Evolutionary conservation across 1,139 yeast genomes (phyloP).

Genomic region (Pneumocystis wakefieldiae): DNA sequence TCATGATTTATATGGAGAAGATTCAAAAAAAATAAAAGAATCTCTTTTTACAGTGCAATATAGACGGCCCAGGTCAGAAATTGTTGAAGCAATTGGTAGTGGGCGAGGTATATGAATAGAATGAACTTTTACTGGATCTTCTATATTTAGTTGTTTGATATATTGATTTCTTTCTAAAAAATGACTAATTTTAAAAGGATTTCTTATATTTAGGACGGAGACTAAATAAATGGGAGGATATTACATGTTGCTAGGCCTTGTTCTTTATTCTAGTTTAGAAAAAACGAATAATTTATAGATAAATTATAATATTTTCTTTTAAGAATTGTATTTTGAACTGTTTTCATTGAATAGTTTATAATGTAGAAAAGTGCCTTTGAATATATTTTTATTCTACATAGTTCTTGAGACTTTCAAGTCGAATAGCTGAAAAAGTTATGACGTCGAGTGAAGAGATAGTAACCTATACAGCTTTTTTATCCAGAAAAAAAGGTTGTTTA

Average conservation of each 20-base stretch:
- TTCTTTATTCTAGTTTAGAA: too few relatives aligned
- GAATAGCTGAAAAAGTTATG: not conserved
- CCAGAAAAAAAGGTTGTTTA: not conserved
- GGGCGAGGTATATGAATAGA: not conserved
- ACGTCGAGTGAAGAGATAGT: not conserved
- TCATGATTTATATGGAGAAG: constrained; percentile 4
- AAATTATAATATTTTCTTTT: too few relatives aligned
- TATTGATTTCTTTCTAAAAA: too few relatives aligned
- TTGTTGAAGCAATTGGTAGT: constrained; percentile 7
- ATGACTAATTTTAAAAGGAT: too few relatives aligned
- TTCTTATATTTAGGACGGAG: too few relatives aligned
- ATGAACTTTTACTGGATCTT: not conserved
- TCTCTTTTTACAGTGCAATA: constrained; percentile 8
- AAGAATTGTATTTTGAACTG: too few relatives aligned
- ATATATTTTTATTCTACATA: too few relatives aligned
- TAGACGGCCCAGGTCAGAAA: constrained; percentile 10
- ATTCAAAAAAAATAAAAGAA: constrained; percentile 3
- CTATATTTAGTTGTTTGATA: not conserved
- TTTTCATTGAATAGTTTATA: too few relatives aligned
- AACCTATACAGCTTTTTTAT: not conserved
- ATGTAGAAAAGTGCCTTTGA: too few relatives aligned
- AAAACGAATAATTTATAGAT: too few relatives aligned
- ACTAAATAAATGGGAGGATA: too few relatives aligned
- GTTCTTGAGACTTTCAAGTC: not conserved
- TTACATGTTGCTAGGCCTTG: too few relatives aligned